A percentile compares a stretch with the other conserved stretches of the same genome.
Evolutionary conservation across 2,329 filamentous ascomycete genomes (phyloP).

Genomic region (Fusarium miscanthi): DNA sequence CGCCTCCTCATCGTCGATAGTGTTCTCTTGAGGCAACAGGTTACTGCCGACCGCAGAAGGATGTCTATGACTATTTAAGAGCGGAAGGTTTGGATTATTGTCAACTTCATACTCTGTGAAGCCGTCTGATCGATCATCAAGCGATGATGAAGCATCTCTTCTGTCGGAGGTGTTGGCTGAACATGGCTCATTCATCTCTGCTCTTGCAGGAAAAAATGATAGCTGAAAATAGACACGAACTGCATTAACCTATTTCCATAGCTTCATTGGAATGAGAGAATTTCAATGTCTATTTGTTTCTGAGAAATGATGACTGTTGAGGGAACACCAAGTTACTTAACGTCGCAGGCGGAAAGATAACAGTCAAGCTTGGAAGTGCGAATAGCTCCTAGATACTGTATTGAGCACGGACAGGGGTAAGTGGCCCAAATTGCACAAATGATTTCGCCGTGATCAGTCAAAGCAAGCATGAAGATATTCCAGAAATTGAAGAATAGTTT

Average conservation of each 20-base stretch:
- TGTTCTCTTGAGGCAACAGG: not conserved
- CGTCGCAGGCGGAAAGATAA: too few relatives aligned
- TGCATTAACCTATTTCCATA: not conserved
- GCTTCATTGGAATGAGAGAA: accelerated
- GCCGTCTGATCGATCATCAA: not conserved
- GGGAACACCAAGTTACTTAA: too few relatives aligned
- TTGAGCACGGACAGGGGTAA: too few relatives aligned
- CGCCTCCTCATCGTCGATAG: slow-evolving; percentile 21
- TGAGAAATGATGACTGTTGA: not conserved
- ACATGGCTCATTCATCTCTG: not conserved
- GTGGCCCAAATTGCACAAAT: not conserved
- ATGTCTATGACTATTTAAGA: not conserved
- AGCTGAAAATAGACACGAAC: not conserved
- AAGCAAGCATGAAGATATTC: not conserved
- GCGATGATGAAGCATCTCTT: not conserved
- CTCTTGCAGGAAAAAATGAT: not conserved
- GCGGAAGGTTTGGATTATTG: slow-evolving; percentile 1
- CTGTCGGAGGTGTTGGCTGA: not conserved
- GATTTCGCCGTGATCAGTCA: not conserved
- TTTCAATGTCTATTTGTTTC: not conserved
- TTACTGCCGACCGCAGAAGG: not conserved
- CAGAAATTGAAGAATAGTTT: not conserved
- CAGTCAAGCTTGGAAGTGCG: not conserved
- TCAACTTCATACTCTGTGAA: not conserved
- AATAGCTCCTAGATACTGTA: not conserved